Evolutionary conservation across 2,329 filamentous ascomycete genomes (phyloP).

Genomic region (Ophiostoma sp.): DNA sequence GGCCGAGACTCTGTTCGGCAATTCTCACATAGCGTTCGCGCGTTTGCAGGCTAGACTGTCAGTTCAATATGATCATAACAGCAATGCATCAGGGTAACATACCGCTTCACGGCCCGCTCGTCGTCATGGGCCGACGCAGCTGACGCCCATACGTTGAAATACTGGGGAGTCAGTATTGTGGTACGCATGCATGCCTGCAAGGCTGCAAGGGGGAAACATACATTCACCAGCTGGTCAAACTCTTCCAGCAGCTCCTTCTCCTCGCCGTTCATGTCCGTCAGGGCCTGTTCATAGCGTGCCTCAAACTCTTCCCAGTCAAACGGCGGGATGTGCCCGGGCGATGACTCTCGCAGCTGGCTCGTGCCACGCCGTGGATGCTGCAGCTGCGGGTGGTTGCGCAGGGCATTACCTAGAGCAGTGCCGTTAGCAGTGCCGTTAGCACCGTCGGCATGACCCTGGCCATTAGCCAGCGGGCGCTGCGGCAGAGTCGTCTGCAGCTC

Average conservation of each 20-base stretch:
- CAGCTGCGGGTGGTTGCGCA: slow-evolving; percentile 10
- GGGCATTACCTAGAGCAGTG: background rate
- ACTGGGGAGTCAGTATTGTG: slow-evolving; percentile 37
- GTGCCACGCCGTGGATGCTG: slow-evolving; percentile 7
- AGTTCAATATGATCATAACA: background rate
- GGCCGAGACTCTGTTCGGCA: slow-evolving; percentile 63
- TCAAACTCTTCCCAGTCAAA: slow-evolving; percentile 80
- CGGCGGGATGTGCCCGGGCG: slow-evolving; percentile 44
- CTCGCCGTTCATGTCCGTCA: slow-evolving; percentile 55
- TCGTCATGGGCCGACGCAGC: slow-evolving; percentile 68
- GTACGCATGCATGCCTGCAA: no score
- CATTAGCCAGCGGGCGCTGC: slow-evolving; percentile 2
- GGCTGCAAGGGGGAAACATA: background rate
- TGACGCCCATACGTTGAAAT: slow-evolving; percentile 73
- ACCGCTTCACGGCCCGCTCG: slow-evolving; percentile 72
- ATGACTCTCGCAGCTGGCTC: slow-evolving; percentile 12
- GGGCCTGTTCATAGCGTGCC: slow-evolving; percentile 58
- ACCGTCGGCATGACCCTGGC: slow-evolving; percentile 29
- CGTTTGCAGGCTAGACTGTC: slow-evolving; percentile 62
- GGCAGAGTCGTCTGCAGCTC: slow-evolving; percentile 32
- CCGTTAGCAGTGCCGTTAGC: background rate
- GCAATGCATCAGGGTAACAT: slow-evolving; percentile 25
- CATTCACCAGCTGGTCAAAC: slow-evolving; percentile 55
- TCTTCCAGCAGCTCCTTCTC: slow-evolving; percentile 64
- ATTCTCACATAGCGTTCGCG: slow-evolving; percentile 70